Evolutionary conservation across 352 stramenopile species (phyloP), one percentile per base, ranked within the genome.

Genomic region (Pythium insidiosum): DNA sequence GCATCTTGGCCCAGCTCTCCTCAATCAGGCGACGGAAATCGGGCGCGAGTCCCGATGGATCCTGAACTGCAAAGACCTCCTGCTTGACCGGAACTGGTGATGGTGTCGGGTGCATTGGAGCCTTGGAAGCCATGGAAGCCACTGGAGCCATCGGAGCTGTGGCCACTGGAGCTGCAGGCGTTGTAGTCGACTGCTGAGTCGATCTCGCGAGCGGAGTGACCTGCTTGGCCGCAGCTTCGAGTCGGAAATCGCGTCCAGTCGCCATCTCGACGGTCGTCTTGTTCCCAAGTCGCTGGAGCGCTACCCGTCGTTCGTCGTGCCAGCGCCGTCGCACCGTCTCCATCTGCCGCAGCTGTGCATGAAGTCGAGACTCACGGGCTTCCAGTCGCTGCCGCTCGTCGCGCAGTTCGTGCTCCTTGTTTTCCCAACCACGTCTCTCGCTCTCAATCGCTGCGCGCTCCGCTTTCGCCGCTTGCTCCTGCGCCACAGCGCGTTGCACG

Each of bases 331-430:
- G 68, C 11, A 65, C 58, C 13, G 45, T 56, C 28, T 85, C 73
- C 47, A 83, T 60, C 33, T 85, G 73, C 39, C 67, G 61, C 33
- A 81, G 62, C 41, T 85, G 73, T 3, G 49, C 31, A 36, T 81
- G 65, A 24, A 88, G 36, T 6, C 69, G 58, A 13, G 56, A 26
- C 38, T 84, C 68, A 7, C 74, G 70, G 25, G 73, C 57, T n/a
- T 72, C 56, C 6, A 89, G 28, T n/a, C 68, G 58, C 3, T 55
- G 51, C 16, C 61, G 63, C 37, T 75, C 77, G 7, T 38, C 37
- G 35, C 58, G 40, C n/a, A 76, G 43, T 26, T 43, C 39, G 9
- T 56, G 44, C 28, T 75, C 64, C 30, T 53, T 44, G 5, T 25
- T 50, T 11, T 22, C 21, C 51, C 43, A 59, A 12, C 51, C 29